Conservation (phyloP, 2,329 filamentous ascomycete species). For the Huntiella abstrusa region DNA sequence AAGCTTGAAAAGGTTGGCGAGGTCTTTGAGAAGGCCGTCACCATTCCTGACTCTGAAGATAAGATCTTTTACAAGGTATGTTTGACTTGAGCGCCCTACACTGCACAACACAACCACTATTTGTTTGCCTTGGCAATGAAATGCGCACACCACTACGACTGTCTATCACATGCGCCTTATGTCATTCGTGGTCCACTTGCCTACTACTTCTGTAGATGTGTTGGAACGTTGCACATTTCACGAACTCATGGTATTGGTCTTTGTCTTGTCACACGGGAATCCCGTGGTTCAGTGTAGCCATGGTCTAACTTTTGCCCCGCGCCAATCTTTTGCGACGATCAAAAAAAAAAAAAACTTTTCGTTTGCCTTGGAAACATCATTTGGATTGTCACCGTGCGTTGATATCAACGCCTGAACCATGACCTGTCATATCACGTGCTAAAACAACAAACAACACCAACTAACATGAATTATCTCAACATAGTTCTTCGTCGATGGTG, state of each 20-base stretch:
- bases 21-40: slow-evolving; percentile 63
- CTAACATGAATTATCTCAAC: slow-evolving; percentile 1
- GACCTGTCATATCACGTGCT: too few species aligned
- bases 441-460: neutral
- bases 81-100: slow-evolving; percentile 12
- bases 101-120: neutral
- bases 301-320: too few species aligned
- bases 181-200: too few species aligned
- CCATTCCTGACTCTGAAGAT: slow-evolving; percentile 41
- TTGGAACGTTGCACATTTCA: too few species aligned
- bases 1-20: slow-evolving; percentile 59
- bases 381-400: neutral
- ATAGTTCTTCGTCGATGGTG: slow-evolving; percentile 88
- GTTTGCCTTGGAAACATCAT: neutral
- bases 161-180: too few species aligned
- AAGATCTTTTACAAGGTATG: slow-evolving; percentile 92
- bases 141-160: too few species aligned
- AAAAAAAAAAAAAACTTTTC: too few species aligned
- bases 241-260: too few species aligned
- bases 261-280: too few species aligned
- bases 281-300: too few species aligned
- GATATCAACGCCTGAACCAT: too few species aligned
- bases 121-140: slow-evolving; percentile 6
- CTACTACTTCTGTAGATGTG: neutral
- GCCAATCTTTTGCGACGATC: too few species aligned